Conservation (phyloP, 1,284 basidiomycete genomes). For the Trametes sp. region DNA sequence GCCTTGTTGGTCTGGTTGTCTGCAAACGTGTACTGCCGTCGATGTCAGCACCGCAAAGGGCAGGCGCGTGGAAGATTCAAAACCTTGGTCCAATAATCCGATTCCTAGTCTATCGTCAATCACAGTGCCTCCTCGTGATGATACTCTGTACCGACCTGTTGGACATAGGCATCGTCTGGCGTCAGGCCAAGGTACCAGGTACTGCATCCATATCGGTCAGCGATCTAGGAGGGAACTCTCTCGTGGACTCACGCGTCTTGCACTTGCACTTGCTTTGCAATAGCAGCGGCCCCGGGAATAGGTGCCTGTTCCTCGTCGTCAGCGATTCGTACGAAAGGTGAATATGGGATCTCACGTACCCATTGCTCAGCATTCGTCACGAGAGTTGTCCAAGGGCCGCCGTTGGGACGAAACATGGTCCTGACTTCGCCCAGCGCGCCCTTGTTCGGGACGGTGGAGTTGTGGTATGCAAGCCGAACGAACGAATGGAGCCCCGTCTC, state of each 20-base stretch:
- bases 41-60: not conserved
- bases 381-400: slow-evolving; percentile 36
- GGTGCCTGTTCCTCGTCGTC: slow-evolving; percentile 28
- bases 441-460: slow-evolving; percentile 27
- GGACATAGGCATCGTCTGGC: slow-evolving; percentile 29
- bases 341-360: slow-evolving; percentile 12
- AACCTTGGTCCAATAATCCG: slow-evolving; percentile 41
- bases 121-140: not conserved
- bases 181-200: slow-evolving; percentile 33
- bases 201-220: slow-evolving; percentile 2
- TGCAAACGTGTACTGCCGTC: slow-evolving; percentile 36
- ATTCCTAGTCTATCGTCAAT: slow-evolving; percentile 24
- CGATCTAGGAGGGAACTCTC: not conserved
- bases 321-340: not conserved
- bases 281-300: slow-evolving; percentile 32
- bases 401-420: slow-evolving; percentile 41
- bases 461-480: slow-evolving; percentile 37
- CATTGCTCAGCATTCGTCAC: slow-evolving; percentile 39
- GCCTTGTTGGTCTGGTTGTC: slow-evolving; percentile 40
- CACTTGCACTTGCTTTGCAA: slow-evolving; percentile 34
- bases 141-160: slow-evolving; percentile 12
- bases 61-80: too few relatives aligned
- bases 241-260: slow-evolving; percentile 37
- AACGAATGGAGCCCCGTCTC: slow-evolving; percentile 41
- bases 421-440: slow-evolving; percentile 37